Percentiles rank a stretch among this genome's conserved stretches.
Conservation (phyloP, 2,329 filamentous ascomycete genomes). For the Cercospora sp. region DNA sequence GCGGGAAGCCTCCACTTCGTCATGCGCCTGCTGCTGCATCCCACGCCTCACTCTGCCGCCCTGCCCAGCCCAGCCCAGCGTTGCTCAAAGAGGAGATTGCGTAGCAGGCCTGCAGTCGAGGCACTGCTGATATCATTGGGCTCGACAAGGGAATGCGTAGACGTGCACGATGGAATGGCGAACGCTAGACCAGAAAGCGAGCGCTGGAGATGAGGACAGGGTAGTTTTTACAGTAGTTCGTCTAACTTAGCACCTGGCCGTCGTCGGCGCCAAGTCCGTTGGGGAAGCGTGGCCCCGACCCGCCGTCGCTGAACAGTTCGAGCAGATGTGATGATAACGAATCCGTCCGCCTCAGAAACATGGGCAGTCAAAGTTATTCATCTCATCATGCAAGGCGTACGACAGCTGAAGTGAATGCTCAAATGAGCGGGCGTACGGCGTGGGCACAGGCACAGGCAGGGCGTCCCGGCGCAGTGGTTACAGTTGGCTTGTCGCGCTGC, state of each 20-base stretch:
- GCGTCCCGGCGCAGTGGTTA: constrained; percentile 21
- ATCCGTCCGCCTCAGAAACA: background rate
- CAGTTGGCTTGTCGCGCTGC: constrained; percentile 1
- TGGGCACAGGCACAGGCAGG: constrained; percentile 3
- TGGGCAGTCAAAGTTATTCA: background rate
- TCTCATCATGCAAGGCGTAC: constrained; percentile 8
- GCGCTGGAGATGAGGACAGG: background rate
- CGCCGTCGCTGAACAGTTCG: background rate
- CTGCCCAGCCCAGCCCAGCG: background rate
- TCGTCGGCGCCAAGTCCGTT: background rate
- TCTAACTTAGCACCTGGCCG: background rate
- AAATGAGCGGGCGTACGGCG: constrained; percentile 15
- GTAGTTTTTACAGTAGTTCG: background rate
- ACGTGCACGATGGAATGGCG: background rate
- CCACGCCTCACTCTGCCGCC: constrained; percentile 6
- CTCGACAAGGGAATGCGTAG: background rate
- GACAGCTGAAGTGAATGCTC: background rate
- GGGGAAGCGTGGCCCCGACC: background rate
- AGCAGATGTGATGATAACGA: background rate
- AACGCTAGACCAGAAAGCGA: background rate
- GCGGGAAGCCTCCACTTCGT: background rate
- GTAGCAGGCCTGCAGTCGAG: background rate
- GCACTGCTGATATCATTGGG: background rate
- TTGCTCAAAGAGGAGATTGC: constrained; percentile 9
- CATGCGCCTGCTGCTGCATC: background rate